phyloP scores from a whole-genome alignment of 192 early-diverging fungal species.

The Linnemannia hyalina region DNA sequence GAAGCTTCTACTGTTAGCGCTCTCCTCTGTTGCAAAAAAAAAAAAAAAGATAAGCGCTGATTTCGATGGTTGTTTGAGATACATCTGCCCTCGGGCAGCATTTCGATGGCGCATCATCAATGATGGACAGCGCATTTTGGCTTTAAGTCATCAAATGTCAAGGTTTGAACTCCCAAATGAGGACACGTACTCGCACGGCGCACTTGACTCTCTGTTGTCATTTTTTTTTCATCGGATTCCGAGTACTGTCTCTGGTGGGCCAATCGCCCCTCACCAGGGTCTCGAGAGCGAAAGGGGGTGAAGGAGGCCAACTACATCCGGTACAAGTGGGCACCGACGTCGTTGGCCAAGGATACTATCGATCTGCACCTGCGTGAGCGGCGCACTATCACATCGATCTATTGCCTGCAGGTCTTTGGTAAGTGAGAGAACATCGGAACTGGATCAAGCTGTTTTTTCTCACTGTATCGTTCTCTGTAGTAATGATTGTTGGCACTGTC shows the following conservation, averaged over 20 bases:
- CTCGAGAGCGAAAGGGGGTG: slow-evolving; percentile 13
- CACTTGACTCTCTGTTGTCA: background rate
- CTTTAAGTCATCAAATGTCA: too few relatives aligned
- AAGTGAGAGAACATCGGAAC: slow-evolving; percentile 11
- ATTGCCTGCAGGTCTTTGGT: slow-evolving; percentile 27
- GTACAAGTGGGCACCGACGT: slow-evolving; percentile 33
- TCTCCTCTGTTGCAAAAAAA: too few relatives aligned
- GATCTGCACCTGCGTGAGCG: slow-evolving; percentile 22
- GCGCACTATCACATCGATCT: slow-evolving; percentile 22
- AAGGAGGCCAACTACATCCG: slow-evolving; percentile 23
- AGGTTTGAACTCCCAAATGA: too few relatives aligned
- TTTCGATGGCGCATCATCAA: too few relatives aligned
- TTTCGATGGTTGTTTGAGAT: too few relatives aligned
- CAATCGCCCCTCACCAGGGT: slow-evolving; percentile 1
- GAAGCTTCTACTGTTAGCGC: too few relatives aligned
- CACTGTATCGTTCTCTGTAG: slow-evolving; percentile 24
- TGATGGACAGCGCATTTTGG: too few relatives aligned
- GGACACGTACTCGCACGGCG: background rate
- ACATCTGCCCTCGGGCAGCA: too few relatives aligned
- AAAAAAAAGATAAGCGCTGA: too few relatives aligned
- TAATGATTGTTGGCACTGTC: slow-evolving; percentile 16
- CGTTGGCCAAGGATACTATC: slow-evolving; percentile 28
- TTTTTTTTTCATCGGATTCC: slow-evolving; percentile 4
- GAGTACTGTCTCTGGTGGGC: slow-evolving; percentile 6
- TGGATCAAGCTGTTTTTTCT: slow-evolving; percentile 6